Percentiles rank a stretch among this genome's conserved stretches.
Evolutionary conservation across 2,329 filamentous ascomycete genomes (phyloP).

Genomic region (Colletotrichum spaethianum): DNA sequence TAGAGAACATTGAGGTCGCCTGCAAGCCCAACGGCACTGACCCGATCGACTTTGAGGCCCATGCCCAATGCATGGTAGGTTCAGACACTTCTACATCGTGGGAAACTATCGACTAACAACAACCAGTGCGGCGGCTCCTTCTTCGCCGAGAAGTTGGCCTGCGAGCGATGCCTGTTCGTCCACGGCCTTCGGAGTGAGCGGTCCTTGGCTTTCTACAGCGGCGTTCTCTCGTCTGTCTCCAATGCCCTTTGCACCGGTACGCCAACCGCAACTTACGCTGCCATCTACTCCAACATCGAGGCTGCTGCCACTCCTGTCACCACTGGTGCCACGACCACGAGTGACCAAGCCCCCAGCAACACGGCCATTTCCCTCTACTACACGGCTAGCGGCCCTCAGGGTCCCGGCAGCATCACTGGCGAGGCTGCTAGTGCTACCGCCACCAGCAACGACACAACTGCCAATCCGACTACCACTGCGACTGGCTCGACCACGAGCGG

Average conservation of each 20-base stretch:
- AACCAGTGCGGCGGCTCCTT: conserved; percentile 55
- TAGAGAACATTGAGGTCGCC: conserved; percentile 48
- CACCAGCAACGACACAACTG: conserved; percentile 39
- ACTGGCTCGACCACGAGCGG: conserved; percentile 1
- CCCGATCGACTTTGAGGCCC: conserved; percentile 43
- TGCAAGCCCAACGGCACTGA: conserved; percentile 50
- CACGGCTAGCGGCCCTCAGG: conserved; percentile 55
- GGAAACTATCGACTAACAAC: not conserved
- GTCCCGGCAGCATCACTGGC: conserved; percentile 59
- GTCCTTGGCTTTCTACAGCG: conserved; percentile 51
- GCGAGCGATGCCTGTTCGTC: conserved; percentile 56
- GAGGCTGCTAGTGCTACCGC: conserved; percentile 54
- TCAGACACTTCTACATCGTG: not conserved
- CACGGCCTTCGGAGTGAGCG: conserved; percentile 57
- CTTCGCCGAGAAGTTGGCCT: conserved; percentile 60
- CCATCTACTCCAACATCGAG: conserved; percentile 51
- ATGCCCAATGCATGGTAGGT: conserved; percentile 37
- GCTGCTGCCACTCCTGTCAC: conserved; percentile 48
- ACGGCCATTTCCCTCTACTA: conserved; percentile 60
- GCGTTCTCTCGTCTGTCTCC: conserved; percentile 54
- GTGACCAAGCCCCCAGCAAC: conserved; percentile 52
- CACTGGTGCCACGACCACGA: conserved; percentile 49
- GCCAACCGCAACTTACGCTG: conserved; percentile 53
- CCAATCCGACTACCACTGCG: not conserved
- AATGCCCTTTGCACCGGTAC: conserved; percentile 54